These are phyloP conservation scores for Blastobotrys indianensis DNA, from an alignment of 1,139 yeast genomes.

Conservation along the genomic window DNA sequence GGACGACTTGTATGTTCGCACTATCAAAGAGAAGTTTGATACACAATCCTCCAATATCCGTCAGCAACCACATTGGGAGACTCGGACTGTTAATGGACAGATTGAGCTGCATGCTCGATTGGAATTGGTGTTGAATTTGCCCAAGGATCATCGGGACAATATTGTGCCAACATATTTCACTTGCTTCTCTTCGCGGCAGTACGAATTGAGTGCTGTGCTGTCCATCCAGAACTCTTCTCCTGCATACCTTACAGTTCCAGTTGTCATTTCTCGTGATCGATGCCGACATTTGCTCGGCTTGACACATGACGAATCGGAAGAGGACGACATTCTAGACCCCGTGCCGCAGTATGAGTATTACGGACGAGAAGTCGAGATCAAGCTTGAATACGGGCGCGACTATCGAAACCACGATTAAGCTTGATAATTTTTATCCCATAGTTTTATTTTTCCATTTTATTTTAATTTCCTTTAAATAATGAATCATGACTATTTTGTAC, in stretches of 20 bases:
- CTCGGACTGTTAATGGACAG: no score
- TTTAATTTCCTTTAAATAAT: no score
- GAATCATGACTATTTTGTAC: no score
- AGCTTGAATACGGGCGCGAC: slow-evolving; percentile 4
- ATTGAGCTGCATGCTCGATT: not conserved
- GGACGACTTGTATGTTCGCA: slow-evolving; percentile 8
- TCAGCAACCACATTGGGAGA: slow-evolving; percentile 6
- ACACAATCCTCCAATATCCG: slow-evolving; percentile 5
- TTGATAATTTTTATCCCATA: no score
- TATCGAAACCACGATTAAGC: no score
- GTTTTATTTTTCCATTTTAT: no score
- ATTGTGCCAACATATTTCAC: slow-evolving; percentile 25
- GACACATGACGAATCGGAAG: slow-evolving; percentile 3
- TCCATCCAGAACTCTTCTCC: slow-evolving; percentile 4
- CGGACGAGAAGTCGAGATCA: slow-evolving; percentile 8
- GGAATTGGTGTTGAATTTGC: slow-evolving; percentile 8
- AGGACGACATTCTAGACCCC: slow-evolving; percentile 7
- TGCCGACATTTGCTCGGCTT: not conserved
- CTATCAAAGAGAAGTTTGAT: slow-evolving; percentile 5
- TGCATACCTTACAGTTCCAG: slow-evolving; percentile 10
- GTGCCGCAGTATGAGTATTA: slow-evolving; percentile 10
- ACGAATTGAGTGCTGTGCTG: slow-evolving; percentile 16
- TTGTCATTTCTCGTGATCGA: slow-evolving; percentile 8
- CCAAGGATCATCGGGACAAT: slow-evolving; percentile 13
- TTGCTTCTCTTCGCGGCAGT: slow-evolving; percentile 26